Evolutionary conservation across 2,329 filamentous ascomycete genomes (phyloP).

Genomic region (Trichothecium roseum): DNA sequence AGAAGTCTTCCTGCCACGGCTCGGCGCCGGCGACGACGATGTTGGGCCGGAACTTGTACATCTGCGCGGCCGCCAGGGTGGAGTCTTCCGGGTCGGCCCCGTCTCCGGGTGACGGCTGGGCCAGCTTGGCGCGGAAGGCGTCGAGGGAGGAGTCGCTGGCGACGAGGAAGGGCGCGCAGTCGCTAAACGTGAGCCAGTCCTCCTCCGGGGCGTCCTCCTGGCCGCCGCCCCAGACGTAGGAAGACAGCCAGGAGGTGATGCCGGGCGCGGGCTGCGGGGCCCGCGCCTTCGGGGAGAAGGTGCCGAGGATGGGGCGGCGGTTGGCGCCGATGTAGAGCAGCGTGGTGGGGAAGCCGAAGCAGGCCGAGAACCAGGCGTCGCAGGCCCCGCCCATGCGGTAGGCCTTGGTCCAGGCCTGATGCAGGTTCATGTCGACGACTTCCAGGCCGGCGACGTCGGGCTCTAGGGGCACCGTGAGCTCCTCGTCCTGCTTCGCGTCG

Average conservation of each 20-base stretch:
- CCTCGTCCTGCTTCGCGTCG: conserved; percentile 21
- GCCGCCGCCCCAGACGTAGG: conserved; percentile 4
- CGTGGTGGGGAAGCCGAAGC: conserved; percentile 51
- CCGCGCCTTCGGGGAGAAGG: conserved; percentile 27
- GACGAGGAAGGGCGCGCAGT: conserved; percentile 66
- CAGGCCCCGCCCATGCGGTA: conserved; percentile 53
- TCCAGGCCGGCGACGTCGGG: conserved; percentile 37
- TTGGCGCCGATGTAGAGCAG: conserved; percentile 57
- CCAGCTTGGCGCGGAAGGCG: conserved; percentile 50
- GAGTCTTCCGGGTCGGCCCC: too few species aligned
- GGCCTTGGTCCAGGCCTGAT: conserved; percentile 45
- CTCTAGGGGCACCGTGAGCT: conserved; percentile 45
- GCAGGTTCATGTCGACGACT: conserved; percentile 43
- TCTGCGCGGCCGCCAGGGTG: conserved; percentile 10
- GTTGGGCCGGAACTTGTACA: conserved; percentile 64
- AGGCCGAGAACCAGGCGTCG: conserved; percentile 56
- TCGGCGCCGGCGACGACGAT: conserved; percentile 53
- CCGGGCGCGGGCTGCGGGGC: conserved; percentile 13
- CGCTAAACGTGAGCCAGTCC: conserved; percentile 57
- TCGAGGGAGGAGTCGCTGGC: conserved; percentile 59
- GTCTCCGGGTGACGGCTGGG: conserved; percentile 37
- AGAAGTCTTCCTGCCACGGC: conserved; percentile 63
- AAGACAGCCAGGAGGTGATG: conserved; percentile 19
- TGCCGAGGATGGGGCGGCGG: conserved; percentile 51
- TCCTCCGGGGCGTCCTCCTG: conserved; percentile 14